Conservation (phyloP, 1,284 basidiomycete genomes). For the Gomphus sp. region DNA sequence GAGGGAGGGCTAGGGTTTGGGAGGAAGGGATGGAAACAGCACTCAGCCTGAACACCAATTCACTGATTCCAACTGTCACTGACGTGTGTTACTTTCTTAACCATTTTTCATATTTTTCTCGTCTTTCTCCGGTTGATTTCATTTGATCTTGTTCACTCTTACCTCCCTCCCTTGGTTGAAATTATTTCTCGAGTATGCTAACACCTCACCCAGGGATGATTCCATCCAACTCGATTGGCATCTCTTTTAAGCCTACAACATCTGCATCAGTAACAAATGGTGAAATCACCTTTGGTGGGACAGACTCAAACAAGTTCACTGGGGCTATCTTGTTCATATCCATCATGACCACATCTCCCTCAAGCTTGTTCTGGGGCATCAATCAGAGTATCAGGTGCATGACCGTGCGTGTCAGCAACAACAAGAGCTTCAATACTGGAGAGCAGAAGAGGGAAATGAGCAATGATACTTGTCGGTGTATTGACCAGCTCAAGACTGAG, state of each 20-base stretch:
- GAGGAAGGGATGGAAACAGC: too few species aligned
- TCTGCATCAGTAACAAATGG: constrained; percentile 18
- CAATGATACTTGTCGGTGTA: too few species aligned
- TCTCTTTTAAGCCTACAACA: constrained; percentile 40
- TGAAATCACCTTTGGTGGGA: constrained; percentile 34
- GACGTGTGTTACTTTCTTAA: constrained; percentile 26
- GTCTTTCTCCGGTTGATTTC: neutral
- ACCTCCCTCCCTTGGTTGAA: constrained; percentile 10
- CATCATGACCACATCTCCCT: constrained; percentile 37
- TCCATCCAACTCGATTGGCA: constrained; percentile 28
- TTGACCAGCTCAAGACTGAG: too few species aligned
- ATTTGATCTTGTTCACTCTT: neutral
- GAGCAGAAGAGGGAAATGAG: too few species aligned
- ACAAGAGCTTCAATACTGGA: too few species aligned
- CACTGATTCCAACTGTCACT: constrained; percentile 25
- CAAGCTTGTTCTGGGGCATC: constrained; percentile 52
- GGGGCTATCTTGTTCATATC: constrained; percentile 37
- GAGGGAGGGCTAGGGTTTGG: too few species aligned
- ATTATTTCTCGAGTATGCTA: neutral
- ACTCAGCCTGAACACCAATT: constrained; percentile 16
- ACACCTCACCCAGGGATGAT: constrained; percentile 26
- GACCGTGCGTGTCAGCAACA: too few species aligned
- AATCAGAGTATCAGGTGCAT: constrained; percentile 50
- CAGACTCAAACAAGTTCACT: constrained; percentile 37
- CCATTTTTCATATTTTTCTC: neutral